phyloP scores from a whole-genome alignment of 1,139 yeast genomes.

The Pichia sp. region DNA sequence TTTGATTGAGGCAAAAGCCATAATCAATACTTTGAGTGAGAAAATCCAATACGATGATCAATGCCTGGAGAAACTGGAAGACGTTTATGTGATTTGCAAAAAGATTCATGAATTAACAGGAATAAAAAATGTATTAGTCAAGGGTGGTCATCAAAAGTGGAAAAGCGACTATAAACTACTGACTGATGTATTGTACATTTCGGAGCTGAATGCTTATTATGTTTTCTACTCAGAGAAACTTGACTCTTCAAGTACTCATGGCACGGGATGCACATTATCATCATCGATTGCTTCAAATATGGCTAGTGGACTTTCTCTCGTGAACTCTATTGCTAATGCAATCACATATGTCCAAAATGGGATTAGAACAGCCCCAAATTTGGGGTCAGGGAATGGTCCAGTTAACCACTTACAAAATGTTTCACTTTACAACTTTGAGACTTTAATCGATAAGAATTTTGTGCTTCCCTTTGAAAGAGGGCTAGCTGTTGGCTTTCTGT shows the following conservation, averaged over 20 bases:
- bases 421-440: constrained; percentile 5
- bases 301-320: constrained; percentile 48
- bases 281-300: constrained; percentile 76
- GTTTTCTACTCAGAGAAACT: constrained; percentile 50
- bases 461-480: constrained; percentile 33
- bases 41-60: not conserved
- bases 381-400: constrained; percentile 54
- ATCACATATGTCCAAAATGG: constrained; percentile 68
- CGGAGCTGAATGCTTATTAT: constrained; percentile 36
- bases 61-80: not conserved
- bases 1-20: constrained; percentile 15
- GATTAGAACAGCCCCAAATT: constrained; percentile 38
- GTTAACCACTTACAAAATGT: constrained; percentile 47
- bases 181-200: constrained; percentile 49
- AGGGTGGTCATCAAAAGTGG: constrained; percentile 22
- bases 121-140: constrained; percentile 16
- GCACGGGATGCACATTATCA: constrained; percentile 88
- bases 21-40: constrained; percentile 10
- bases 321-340: constrained; percentile 50
- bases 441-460: not conserved
- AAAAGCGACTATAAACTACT: constrained; percentile 7
- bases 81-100: not conserved
- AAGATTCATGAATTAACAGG: constrained; percentile 9
- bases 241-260: constrained; percentile 63
- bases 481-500: constrained; percentile 48